phyloP scores from a whole-genome alignment of 495 filamentous ascomycete species.

The Lasiosphaeris hirsuta region DNA sequence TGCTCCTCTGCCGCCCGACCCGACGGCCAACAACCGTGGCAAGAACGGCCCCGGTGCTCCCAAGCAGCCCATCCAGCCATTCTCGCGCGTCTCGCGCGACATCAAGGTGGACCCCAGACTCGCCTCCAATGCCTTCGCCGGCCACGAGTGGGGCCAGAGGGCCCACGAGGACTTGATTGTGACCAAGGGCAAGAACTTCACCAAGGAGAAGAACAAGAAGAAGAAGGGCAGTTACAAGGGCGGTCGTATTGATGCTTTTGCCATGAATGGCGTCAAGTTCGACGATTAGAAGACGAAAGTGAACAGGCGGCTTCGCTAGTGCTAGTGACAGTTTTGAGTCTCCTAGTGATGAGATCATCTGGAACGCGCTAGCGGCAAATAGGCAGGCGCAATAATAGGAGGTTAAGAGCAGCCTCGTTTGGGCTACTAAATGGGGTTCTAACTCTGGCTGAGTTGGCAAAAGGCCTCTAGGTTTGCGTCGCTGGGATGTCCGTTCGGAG shows the following conservation, averaged over 20 bases:
- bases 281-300: constrained; percentile 55
- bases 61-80: constrained; percentile 58
- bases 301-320: background rate
- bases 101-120: constrained; percentile 56
- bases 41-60: constrained; percentile 29
- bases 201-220: constrained; percentile 99
- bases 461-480: no score
- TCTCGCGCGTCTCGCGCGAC: constrained; percentile 61
- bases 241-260: constrained; percentile 71
- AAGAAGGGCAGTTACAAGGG: constrained; percentile 85
- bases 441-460: no score
- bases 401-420: no score
- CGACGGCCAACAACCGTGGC: constrained; percentile 43
- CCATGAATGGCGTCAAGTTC: constrained; percentile 80
- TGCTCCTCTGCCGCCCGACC: constrained; percentile 52
- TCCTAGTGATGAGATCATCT: no score
- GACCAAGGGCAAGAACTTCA: constrained; percentile 95
- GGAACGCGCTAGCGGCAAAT: no score
- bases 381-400: no score
- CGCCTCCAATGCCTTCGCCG: constrained; percentile 69
- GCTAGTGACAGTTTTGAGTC: background rate
- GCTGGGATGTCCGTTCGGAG: no score
- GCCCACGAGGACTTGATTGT: constrained; percentile 84
- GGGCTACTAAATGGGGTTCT: no score
- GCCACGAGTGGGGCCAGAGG: constrained; percentile 83